phyloP scores from a whole-genome alignment of 140 eudicot species.

The Anethum foeniculum region DNA sequence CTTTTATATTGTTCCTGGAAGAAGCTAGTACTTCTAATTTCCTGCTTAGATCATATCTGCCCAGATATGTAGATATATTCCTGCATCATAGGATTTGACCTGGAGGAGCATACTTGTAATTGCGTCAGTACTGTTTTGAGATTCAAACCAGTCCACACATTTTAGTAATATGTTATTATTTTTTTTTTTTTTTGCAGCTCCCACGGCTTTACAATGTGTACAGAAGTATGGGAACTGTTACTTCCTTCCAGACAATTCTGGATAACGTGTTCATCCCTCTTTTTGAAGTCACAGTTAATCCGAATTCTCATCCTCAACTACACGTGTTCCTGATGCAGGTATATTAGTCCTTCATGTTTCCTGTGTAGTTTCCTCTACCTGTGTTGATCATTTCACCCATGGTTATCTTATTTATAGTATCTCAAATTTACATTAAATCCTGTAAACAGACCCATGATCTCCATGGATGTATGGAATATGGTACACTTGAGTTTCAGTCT shows the following conservation, averaged over 20 bases:
- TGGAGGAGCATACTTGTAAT: neutral
- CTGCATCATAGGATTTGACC: neutral
- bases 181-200: constrained; percentile 42
- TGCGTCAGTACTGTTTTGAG: neutral
- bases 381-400: neutral
- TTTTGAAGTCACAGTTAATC: constrained; percentile 90
- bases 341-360: neutral
- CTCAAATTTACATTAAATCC: neutral
- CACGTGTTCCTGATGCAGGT: constrained; percentile 95
- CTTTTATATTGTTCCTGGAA: neutral
- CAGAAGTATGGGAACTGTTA: constrained; percentile 96
- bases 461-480: neutral
- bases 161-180: constrained; percentile 7
- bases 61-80: neutral
- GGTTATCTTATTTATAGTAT: neutral
- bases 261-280: constrained; percentile 96
- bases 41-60: neutral
- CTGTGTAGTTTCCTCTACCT: neutral
- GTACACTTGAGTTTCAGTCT: neutral
- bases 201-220: constrained; percentile 89
- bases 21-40: neutral
- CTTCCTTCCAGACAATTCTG: constrained; percentile 88
- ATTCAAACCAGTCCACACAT: neutral
- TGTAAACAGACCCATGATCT: neutral
- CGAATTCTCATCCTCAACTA: constrained; percentile 93